Conservation (phyloP, 768 basidiomycete species). For the Collybiopsis confluens region DNA sequence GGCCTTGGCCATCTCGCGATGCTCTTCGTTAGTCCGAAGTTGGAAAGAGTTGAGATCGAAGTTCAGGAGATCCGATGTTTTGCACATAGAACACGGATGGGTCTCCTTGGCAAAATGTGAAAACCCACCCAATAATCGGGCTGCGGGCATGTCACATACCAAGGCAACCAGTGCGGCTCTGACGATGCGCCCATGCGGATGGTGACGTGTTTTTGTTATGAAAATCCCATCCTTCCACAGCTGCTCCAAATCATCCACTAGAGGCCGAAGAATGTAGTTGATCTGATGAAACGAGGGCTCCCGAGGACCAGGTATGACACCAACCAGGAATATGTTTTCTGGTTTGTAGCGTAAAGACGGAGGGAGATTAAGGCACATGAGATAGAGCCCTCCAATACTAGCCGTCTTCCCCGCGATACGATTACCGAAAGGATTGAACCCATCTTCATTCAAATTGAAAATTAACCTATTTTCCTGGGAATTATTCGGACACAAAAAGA, state of each 20-base stretch:
- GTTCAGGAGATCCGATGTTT: background rate
- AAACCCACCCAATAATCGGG: constrained; percentile 20
- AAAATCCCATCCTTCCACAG: constrained; percentile 27
- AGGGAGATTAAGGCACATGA: constrained; percentile 35
- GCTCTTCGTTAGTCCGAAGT: background rate
- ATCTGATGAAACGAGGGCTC: constrained; percentile 22
- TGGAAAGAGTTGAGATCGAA: background rate
- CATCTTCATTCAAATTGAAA: constrained; percentile 29
- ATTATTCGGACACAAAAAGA: constrained; percentile 9
- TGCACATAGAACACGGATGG: constrained; percentile 2
- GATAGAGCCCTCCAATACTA: constrained; percentile 26
- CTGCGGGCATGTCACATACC: constrained; percentile 33
- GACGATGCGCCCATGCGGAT: constrained; percentile 16
- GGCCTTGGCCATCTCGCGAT: background rate
- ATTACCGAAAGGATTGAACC: constrained; percentile 30
- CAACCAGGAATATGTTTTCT: constrained; percentile 31
- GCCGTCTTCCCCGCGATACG: constrained; percentile 19
- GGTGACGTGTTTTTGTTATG: constrained; percentile 14
- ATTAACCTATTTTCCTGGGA: constrained; percentile 19
- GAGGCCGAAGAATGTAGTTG: constrained; percentile 20
- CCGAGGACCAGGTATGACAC: constrained; percentile 30
- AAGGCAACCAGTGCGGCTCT: constrained; percentile 21
- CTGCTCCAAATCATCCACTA: constrained; percentile 21
- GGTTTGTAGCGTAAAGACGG: constrained; percentile 19
- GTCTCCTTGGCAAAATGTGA: background rate